Base-by-base conservation (phyloP, 225 moss, liverwort and hornwort genomes). In the Sphagnum contortum region DNA sequence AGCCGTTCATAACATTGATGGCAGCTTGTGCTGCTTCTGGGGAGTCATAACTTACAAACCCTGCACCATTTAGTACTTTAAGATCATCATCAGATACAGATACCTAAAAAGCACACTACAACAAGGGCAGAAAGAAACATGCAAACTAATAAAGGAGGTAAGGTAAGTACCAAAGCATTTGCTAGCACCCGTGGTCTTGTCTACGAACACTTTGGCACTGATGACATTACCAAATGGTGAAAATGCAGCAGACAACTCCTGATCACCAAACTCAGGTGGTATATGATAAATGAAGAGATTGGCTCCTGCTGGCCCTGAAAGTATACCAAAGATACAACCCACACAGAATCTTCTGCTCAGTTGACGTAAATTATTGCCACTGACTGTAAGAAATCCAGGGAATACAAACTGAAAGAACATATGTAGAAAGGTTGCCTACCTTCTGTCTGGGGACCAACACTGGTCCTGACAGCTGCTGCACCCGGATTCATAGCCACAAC, bases 21-120 rank as follows among this genome's bases (percentile, higher is more conserved):
- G 93, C 93, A 62, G 90, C 93, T 70, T 94, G 93, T 50, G 93
- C 93, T 75, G 93, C 93, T 83, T 94, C 93, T 65, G 93, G 84
- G 70, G 88, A 84, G 78, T 94, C 93, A 68, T 94, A 94, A 76
- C 93, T 94, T 51, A 94, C 93, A 75, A 94, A 94, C 54, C 93
- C 93, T 94, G 83, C 69, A 75, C 8, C 70, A 78, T 66, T 14
- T 74, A 66, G 8, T 12, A 46, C 29, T 29, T 1, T 0, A 29
- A 29, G 29, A 29, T 29, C 29, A 29, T 29, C 29, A 29, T 0
- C 29, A 29, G 29, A 29, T 29, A 29, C 29, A 29, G 29, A 29
- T 29, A 29, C 29, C 29, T 29, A 29, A 29, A 29, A 29, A 29
- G 1, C 29, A 29, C 29, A 29, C 1, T 29, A 29, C 29, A 29